These are phyloP conservation scores for Pestalotiopsis sp. DNA, from an alignment of 2,329 filamentous ascomycete species.

Conservation along the genomic window DNA sequence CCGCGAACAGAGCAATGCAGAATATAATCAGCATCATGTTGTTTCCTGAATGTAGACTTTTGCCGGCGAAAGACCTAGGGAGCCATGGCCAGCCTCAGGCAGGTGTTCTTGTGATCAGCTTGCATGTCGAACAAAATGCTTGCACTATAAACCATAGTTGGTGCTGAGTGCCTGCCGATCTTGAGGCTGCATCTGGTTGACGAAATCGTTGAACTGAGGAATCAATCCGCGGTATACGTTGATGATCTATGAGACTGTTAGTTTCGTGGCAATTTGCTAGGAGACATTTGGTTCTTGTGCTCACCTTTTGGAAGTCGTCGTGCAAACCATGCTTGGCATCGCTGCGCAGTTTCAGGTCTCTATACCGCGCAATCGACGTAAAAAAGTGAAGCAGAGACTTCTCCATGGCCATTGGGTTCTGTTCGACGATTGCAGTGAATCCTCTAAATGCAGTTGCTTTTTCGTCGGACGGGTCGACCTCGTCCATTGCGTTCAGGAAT, in stretches of 20 bases:
- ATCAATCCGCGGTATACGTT: constrained; percentile 61
- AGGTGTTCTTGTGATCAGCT: not conserved
- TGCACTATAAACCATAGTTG: constrained; percentile 45
- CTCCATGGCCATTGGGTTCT: constrained; percentile 92
- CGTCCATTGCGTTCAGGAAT: constrained; percentile 80
- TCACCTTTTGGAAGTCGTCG: constrained; percentile 75
- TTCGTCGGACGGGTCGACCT: constrained; percentile 86
- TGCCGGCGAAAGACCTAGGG: no score
- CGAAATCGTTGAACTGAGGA: constrained; percentile 58
- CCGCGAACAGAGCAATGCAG: not conserved
- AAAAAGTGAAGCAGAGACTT: constrained; percentile 82
- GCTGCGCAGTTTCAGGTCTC: constrained; percentile 61
- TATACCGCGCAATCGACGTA: constrained; percentile 77
- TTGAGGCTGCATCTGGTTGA: constrained; percentile 49
- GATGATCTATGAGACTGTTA: constrained; percentile 43
- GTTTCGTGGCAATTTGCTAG: constrained; percentile 34
- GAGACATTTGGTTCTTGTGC: constrained; percentile 26
- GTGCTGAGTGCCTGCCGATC: constrained; percentile 52
- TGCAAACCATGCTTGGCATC: constrained; percentile 67
- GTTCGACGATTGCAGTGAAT: constrained; percentile 80
- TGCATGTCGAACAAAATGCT: not conserved
- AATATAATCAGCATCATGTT: not conserved
- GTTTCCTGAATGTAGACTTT: not conserved
- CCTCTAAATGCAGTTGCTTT: constrained; percentile 93
- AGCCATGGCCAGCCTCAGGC: not conserved